Base-by-base conservation (phyloP, 2,329 filamentous ascomycete genomes). In the Neonectria hederae region DNA sequence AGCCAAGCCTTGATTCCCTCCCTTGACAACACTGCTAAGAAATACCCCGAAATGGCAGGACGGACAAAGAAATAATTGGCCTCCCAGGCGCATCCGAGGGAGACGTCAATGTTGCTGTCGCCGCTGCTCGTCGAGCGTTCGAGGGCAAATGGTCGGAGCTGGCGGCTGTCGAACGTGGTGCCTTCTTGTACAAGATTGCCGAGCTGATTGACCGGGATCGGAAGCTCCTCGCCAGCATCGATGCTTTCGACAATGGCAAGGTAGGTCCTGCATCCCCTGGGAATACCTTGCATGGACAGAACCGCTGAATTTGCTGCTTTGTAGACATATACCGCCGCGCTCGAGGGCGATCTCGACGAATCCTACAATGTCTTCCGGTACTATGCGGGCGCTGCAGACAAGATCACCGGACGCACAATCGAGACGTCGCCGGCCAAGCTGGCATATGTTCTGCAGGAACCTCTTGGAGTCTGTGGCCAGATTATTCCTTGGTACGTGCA, bases 321-420 rank as follows among this genome's bases (percentile, higher is more conserved):
- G 84, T 57, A 46, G 48, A 56, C 59, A 30, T 54, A 48, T 14
- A 11, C 26, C 45, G 24, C 13, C n/a, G 51, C 43, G n/a, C n/a
- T 42, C 19, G 59, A 43, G 28, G 28, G 14, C 40, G 43, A 54
- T 35, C 22, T 49, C 11, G 30, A 40, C 7, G 43, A 49, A n/a
- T 57, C 43, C 19, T 52, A 24, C 54, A 53, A 42, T 13, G 28
- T 54, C n/a, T 40, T 51, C 21, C 87, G 85, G 70, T 91, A 92
- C 75, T 91, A 91, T 72, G 88, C 86, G 38, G 89, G 89, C 40
- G 91, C 85, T 76, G 87, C 89, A n/a, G 89, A 91, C 77, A 91
- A 92, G 78, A 86, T 90, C 58, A 85, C 87, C 54, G 89, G 89
- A 13, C 85, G 89, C 71, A 88, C 89, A 14, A 90, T 91, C 69